Percentiles rank a stretch among this genome's conserved stretches.
phyloP scores from a whole-genome alignment of 2,329 filamentous ascomycete genomes.

The Lachnellula hyalina region DNA sequence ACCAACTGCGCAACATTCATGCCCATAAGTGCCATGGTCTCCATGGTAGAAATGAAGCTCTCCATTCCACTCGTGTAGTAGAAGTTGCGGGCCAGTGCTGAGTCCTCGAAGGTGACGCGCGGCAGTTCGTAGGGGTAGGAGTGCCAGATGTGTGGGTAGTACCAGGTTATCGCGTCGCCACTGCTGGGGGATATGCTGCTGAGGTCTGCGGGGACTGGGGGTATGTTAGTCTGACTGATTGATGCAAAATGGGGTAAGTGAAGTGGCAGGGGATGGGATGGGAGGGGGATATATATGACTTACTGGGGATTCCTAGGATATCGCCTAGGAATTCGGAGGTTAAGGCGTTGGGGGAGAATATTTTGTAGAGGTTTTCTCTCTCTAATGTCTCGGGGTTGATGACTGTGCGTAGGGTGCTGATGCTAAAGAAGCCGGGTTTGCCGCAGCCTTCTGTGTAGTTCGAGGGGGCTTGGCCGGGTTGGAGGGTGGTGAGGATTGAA shows the following conservation, averaged over 20 bases:
- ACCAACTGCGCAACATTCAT: slow-evolving; percentile 74
- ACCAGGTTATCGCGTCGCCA: slow-evolving; percentile 67
- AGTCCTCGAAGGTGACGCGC: slow-evolving; percentile 80
- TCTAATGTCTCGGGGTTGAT: slow-evolving; percentile 53
- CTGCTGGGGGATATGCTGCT: slow-evolving; percentile 13
- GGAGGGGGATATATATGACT: background rate
- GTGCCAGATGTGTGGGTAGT: slow-evolving; percentile 70
- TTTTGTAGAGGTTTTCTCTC: slow-evolving; percentile 58
- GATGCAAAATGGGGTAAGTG: too few species aligned
- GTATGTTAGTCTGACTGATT: slow-evolving; percentile 27
- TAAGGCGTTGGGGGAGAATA: slow-evolving; percentile 54
- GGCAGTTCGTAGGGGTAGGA: slow-evolving; percentile 84
- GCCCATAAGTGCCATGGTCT: slow-evolving; percentile 89
- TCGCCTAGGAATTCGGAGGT: slow-evolving; percentile 48
- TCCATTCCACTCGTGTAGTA: slow-evolving; percentile 78
- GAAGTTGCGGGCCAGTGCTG: slow-evolving; percentile 59
- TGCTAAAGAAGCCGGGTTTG: slow-evolving; percentile 75
- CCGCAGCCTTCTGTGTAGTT: slow-evolving; percentile 57
- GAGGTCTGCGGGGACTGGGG: slow-evolving; percentile 22
- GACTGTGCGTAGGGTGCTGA: slow-evolving; percentile 65
- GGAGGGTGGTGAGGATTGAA: slow-evolving; percentile 78
- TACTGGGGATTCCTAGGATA: slow-evolving; percentile 40
- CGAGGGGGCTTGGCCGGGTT: slow-evolving; percentile 42
- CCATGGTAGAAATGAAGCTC: slow-evolving; percentile 95
- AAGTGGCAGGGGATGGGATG: background rate